phyloP scores from a whole-genome alignment of 768 basidiomycete genomes.

The Tricholomella constricta region DNA sequence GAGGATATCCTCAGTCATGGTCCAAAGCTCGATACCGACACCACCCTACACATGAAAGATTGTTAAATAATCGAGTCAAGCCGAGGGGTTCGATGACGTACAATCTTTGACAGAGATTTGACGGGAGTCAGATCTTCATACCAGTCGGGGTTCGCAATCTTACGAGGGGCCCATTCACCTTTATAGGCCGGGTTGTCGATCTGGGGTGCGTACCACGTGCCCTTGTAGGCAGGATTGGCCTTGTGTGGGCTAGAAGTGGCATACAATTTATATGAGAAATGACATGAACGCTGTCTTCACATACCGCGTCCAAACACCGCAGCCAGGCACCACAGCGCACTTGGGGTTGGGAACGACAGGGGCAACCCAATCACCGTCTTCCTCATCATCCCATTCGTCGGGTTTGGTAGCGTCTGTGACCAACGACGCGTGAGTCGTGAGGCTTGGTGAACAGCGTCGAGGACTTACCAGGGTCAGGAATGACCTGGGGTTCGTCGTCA shows the following conservation, averaged over 20 bases:
- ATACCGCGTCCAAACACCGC: slow-evolving; percentile 91
- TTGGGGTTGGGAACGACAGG: slow-evolving; percentile 89
- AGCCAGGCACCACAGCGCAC: slow-evolving; percentile 88
- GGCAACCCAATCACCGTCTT: slow-evolving; percentile 98
- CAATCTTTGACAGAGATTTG: slow-evolving; percentile 84
- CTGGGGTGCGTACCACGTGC: slow-evolving; percentile 94
- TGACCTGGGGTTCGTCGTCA: slow-evolving; percentile 74
- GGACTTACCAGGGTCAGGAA: slow-evolving; percentile 82
- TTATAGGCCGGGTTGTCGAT: slow-evolving; percentile 98
- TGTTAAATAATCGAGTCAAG: slow-evolving; percentile 1
- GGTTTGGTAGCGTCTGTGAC: slow-evolving; percentile 84
- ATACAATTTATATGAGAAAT: no score
- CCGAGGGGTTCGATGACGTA: slow-evolving; percentile 35
- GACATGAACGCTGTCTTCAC: no score
- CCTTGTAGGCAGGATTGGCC: slow-evolving; percentile 94
- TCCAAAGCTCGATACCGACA: slow-evolving; percentile 98
- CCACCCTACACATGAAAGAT: slow-evolving; percentile 58
- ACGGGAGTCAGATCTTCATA: slow-evolving; percentile 87
- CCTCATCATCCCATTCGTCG: slow-evolving; percentile 99
- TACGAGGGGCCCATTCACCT: slow-evolving; percentile 89
- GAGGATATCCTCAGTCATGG: slow-evolving; percentile 95
- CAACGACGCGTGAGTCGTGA: background rate
- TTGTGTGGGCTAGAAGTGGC: slow-evolving; percentile 70
- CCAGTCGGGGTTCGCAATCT: slow-evolving; percentile 89
- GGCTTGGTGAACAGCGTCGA: background rate